Percentiles rank a stretch among this genome's conserved stretches.
Conservation (phyloP, 805 yeast genomes). For the Ogataea thermomethanolica region DNA sequence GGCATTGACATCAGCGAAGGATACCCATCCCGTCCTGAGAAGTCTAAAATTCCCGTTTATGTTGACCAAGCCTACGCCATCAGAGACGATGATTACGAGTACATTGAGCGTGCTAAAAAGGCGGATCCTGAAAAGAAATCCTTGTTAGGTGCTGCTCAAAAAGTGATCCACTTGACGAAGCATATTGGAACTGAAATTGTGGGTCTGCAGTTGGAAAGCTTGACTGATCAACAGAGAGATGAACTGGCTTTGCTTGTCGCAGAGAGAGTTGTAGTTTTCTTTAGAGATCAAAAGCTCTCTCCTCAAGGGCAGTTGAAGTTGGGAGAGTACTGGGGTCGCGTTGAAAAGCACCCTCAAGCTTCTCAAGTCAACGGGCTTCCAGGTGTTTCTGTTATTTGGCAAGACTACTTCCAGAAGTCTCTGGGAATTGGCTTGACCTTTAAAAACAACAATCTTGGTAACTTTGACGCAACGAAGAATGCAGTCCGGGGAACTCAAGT, state of each 20-base stretch:
- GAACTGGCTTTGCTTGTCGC: constrained; percentile 47
- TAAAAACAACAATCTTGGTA: constrained; percentile 23
- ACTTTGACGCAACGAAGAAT: constrained; percentile 16
- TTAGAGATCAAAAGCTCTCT: constrained; percentile 44
- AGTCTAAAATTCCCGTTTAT: constrained; percentile 34
- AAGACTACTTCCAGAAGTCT: constrained; percentile 33
- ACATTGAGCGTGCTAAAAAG: constrained; percentile 33
- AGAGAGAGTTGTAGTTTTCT: constrained; percentile 50
- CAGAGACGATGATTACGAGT: constrained; percentile 35
- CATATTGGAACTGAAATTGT: constrained; percentile 49
- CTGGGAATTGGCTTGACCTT: constrained; percentile 19
- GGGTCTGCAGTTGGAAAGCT: constrained; percentile 42
- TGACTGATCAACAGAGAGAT: constrained; percentile 42
- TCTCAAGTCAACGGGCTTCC: constrained; percentile 34
- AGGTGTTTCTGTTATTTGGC: constrained; percentile 43
- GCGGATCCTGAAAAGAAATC: constrained; percentile 44
- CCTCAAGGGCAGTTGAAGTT: constrained; percentile 42
- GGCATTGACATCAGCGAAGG: constrained; percentile 39
- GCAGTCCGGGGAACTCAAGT: constrained; percentile 23
- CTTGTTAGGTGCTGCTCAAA: constrained; percentile 38
- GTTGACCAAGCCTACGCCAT: constrained; percentile 39
- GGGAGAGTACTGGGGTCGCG: constrained; percentile 45
- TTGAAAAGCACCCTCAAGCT: constrained; percentile 38
- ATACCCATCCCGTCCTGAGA: constrained; percentile 38
- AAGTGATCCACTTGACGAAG: constrained; percentile 41